phyloP scores from a whole-genome alignment of 495 filamentous ascomycete species.

The Cercophora sp. region DNA sequence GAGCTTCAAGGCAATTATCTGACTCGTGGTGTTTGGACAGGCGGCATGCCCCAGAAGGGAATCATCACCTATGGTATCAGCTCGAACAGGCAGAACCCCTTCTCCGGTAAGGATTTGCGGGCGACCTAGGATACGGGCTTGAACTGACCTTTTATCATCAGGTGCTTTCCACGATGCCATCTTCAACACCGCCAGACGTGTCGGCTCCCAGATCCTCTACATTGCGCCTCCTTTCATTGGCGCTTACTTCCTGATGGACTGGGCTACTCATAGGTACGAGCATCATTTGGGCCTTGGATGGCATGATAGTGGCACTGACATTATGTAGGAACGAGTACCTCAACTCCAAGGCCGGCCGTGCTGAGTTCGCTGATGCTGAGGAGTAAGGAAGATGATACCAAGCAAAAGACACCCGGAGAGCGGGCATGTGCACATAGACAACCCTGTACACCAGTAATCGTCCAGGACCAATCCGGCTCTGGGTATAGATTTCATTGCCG shows the following conservation, averaged over 20 bases:
- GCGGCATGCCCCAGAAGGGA: constrained; percentile 52
- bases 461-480: constrained; percentile 3
- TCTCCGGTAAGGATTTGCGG: too few relatives aligned
- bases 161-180: constrained; percentile 51
- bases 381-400: constrained; percentile 31
- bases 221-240: constrained; percentile 69
- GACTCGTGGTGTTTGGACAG: too few relatives aligned
- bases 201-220: constrained; percentile 71
- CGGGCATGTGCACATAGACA: constrained; percentile 28
- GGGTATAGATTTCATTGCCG: constrained; percentile 16
- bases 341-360: constrained; percentile 84
- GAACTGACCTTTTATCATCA: too few relatives aligned
- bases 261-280: constrained; percentile 78
- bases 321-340: constrained; percentile 75
- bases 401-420: constrained; percentile 1
- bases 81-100: constrained; percentile 53
- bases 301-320: constrained; percentile 19
- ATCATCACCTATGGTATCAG: constrained; percentile 50
- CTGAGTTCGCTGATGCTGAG: constrained; percentile 46
- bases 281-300: background rate
- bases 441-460: constrained; percentile 29
- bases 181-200: constrained; percentile 62
- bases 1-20: too few relatives aligned
- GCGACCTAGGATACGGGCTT: too few relatives aligned
- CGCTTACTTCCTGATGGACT: constrained; percentile 76